Percentiles rank a stretch among this genome's conserved stretches.
These are phyloP conservation scores for Fomitopsis palustris DNA, from an alignment of 1,284 basidiomycete genomes.

Conservation along the genomic window DNA sequence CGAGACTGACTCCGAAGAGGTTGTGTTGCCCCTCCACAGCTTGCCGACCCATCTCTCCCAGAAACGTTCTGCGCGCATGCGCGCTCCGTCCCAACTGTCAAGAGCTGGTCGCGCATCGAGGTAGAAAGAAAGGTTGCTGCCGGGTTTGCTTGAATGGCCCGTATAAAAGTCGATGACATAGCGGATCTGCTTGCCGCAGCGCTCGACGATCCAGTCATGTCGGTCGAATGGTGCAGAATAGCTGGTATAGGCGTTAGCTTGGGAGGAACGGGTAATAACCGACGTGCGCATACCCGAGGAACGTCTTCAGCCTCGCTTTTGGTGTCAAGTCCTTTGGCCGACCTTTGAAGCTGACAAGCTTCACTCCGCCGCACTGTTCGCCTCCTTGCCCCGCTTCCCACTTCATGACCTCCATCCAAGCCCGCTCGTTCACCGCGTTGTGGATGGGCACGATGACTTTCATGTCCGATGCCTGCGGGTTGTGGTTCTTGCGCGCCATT, in stretches of 20 bases:
- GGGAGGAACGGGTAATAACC: neutral
- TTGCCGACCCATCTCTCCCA: constrained; percentile 41
- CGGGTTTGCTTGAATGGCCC: constrained; percentile 54
- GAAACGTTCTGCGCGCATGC: constrained; percentile 64
- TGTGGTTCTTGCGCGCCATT: constrained; percentile 91
- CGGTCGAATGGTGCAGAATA: constrained; percentile 95
- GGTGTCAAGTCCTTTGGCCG: constrained; percentile 72
- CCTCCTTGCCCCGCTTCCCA: constrained; percentile 87
- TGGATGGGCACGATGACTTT: constrained; percentile 96
- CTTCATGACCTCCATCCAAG: constrained; percentile 86
- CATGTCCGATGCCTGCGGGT: constrained; percentile 85
- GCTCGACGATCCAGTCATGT: constrained; percentile 96
- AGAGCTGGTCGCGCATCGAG: constrained; percentile 93
- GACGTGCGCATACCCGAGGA: constrained; percentile 73
- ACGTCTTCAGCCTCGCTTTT: constrained; percentile 77
- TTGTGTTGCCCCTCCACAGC: constrained; percentile 17
- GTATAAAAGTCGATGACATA: constrained; percentile 99
- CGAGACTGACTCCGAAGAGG: constrained; percentile 18
- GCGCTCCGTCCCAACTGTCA: constrained; percentile 86
- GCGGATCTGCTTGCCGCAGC: constrained; percentile 83
- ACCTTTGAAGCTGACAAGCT: constrained; percentile 86
- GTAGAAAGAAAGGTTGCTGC: constrained; percentile 73
- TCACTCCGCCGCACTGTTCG: constrained; percentile 79
- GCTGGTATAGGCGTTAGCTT: constrained; percentile 35
- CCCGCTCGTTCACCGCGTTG: constrained; percentile 97